Conservation (phyloP, 352 stramenopile genomes). For the Aphanomyces euteiches region DNA sequence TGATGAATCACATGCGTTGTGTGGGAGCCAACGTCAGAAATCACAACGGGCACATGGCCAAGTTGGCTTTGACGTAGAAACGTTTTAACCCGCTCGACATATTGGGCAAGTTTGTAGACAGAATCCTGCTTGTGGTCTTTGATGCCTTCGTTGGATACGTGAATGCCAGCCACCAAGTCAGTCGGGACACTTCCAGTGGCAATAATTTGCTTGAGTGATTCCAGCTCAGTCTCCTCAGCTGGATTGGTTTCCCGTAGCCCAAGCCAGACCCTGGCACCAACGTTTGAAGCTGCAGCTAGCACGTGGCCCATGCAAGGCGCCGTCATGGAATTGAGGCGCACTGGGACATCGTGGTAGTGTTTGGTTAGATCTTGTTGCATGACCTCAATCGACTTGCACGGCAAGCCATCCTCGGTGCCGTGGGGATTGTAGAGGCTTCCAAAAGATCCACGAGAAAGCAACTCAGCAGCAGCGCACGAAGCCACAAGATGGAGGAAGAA, state of each 20-base stretch:
- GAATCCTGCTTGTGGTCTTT: neutral
- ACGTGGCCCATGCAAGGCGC: neutral
- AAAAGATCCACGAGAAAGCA: too few species aligned
- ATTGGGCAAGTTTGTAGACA: neutral
- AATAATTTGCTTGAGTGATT: neutral
- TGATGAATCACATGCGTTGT: too few species aligned
- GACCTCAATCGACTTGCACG: neutral
- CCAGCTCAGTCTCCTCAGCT: neutral
- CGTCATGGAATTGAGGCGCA: neutral
- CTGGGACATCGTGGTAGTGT: neutral
- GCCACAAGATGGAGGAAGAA: too few species aligned
- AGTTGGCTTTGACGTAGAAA: neutral
- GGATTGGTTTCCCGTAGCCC: neutral
- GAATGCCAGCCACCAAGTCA: neutral
- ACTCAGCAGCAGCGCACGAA: too few species aligned
- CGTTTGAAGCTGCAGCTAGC: neutral
- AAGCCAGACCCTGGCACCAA: constrained; percentile 1
- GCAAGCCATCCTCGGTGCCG: too few species aligned
- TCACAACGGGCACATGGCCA: neutral
- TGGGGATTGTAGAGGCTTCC: too few species aligned
- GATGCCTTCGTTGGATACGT: neutral
- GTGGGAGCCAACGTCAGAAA: neutral
- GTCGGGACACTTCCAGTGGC: neutral
- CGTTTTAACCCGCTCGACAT: neutral
- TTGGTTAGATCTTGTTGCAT: neutral